Percentiles rank a stretch among this genome's conserved stretches.
phyloP scores from a whole-genome alignment of 495 filamentous ascomycete genomes.

The Annulohypoxylon nitens region DNA sequence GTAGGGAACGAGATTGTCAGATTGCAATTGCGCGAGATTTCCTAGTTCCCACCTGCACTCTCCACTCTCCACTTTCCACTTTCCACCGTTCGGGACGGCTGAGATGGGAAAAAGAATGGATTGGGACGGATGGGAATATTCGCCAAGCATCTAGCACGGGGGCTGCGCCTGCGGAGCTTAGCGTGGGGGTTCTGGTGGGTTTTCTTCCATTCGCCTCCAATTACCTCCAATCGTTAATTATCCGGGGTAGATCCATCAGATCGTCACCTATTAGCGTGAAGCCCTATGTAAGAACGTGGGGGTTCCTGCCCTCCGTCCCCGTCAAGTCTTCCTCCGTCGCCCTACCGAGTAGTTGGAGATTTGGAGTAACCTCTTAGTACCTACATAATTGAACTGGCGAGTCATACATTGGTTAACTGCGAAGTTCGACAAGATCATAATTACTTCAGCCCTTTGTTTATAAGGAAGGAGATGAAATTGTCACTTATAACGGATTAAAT shows the following conservation, averaged over 20 bases:
- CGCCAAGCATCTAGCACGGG: conserved; percentile 42
- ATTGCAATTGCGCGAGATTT: conserved; percentile 75
- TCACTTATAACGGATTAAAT: no score
- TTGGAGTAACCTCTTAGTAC: not conserved
- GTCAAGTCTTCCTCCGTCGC: conserved; percentile 13
- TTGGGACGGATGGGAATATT: conserved; percentile 33
- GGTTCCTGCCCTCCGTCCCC: not conserved
- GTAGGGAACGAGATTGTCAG: conserved; percentile 63
- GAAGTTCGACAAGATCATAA: no score
- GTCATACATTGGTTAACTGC: no score
- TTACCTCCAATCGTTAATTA: conserved; percentile 26
- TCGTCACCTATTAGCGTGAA: conserved; percentile 8
- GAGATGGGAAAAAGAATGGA: conserved; percentile 29
- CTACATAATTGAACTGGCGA: no score
- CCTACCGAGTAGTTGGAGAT: not conserved
- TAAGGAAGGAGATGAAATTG: no score
- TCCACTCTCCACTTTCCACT: no score
- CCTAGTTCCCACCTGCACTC: not conserved
- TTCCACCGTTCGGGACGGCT: conserved; percentile 70
- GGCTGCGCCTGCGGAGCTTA: conserved; percentile 31
- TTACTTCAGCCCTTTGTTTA: no score
- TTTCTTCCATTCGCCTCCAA: not conserved
- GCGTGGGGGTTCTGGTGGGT: conserved; percentile 27
- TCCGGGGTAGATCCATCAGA: conserved; percentile 35
- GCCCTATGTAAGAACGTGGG: conserved; percentile 32